Conservation (phyloP, 2,329 filamentous ascomycete species). For the Zasmidium cellare region DNA sequence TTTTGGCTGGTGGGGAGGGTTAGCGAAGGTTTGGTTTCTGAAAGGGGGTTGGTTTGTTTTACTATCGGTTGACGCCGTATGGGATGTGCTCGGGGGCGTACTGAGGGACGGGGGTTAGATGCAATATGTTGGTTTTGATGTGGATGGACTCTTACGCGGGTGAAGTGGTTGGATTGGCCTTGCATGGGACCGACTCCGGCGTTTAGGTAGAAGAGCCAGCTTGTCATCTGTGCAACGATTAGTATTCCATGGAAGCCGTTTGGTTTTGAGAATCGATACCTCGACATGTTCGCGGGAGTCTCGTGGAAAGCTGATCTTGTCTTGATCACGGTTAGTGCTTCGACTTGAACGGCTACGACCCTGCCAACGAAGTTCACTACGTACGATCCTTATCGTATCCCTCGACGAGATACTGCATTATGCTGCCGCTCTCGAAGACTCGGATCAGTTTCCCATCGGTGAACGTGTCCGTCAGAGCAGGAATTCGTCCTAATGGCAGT, state of each 20-base stretch:
- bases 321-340: conserved; percentile 49
- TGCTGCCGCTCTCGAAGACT: conserved; percentile 80
- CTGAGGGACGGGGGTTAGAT: not conserved
- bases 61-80: conserved; percentile 56
- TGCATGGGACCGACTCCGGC: conserved; percentile 53
- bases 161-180: conserved; percentile 77
- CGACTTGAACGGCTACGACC: no score
- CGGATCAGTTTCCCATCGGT: conserved; percentile 70
- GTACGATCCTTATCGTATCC: conserved; percentile 37
- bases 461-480: conserved; percentile 79
- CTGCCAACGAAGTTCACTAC: no score
- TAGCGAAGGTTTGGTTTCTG: not conserved
- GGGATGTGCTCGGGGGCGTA: conserved; percentile 81
- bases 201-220: conserved; percentile 72
- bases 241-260: not conserved
- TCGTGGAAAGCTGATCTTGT: conserved; percentile 78
- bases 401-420: conserved; percentile 80
- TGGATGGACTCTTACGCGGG: conserved; percentile 49
- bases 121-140: no score
- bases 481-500: conserved; percentile 63
- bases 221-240: conserved; percentile 59
- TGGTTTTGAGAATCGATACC: conserved; percentile 10
- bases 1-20: conserved; percentile 74
- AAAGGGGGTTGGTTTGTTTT: not conserved
- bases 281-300: conserved; percentile 73